phyloP scores from a whole-genome alignment of 108 stramenopile genomes.

The Licmophora abbreviata region DNA sequence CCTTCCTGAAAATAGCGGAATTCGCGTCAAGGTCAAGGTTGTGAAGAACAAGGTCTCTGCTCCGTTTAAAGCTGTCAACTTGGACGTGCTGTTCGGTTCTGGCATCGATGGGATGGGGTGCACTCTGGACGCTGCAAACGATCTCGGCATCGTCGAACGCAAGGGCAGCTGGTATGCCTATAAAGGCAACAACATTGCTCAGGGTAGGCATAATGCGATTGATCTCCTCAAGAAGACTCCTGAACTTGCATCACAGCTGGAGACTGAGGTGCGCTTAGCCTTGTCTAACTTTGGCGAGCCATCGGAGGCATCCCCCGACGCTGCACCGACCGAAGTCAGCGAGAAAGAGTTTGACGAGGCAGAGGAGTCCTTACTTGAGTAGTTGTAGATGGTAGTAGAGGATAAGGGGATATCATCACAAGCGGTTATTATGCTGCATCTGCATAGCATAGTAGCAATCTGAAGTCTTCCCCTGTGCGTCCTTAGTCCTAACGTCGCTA shows the following conservation, averaged over 20 bases:
- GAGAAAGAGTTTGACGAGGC: no score
- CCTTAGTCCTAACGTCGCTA: no score
- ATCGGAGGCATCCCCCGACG: no score
- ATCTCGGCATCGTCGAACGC: conserved; percentile 72
- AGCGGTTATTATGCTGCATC: no score
- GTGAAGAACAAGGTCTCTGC: conserved; percentile 96
- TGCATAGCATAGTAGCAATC: no score
- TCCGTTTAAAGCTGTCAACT: conserved; percentile 77
- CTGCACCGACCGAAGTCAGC: no score
- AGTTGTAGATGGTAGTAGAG: no score
- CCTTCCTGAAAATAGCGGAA: conserved; percentile 86
- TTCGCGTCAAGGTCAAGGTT: conserved; percentile 85
- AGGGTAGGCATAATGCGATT: conserved; percentile 68
- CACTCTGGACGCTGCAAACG: conserved; percentile 78
- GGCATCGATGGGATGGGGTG: conserved; percentile 84
- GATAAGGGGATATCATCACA: no score
- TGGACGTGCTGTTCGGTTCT: conserved; percentile 84
- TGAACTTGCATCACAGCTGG: conserved; percentile 37
- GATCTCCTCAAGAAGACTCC: conserved; percentile 48
- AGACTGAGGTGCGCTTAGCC: conserved; percentile 50
- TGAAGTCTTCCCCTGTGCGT: no score
- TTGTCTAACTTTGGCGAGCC: conserved; percentile 27
- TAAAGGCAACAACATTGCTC: conserved; percentile 65
- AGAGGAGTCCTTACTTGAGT: no score
- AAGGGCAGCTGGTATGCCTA: conserved; percentile 85